Evolutionary conservation across 2,329 filamentous ascomycete genomes (phyloP), one percentile per base, ranked within the genome.

Genomic region (Coleophoma cylindrospora): DNA sequence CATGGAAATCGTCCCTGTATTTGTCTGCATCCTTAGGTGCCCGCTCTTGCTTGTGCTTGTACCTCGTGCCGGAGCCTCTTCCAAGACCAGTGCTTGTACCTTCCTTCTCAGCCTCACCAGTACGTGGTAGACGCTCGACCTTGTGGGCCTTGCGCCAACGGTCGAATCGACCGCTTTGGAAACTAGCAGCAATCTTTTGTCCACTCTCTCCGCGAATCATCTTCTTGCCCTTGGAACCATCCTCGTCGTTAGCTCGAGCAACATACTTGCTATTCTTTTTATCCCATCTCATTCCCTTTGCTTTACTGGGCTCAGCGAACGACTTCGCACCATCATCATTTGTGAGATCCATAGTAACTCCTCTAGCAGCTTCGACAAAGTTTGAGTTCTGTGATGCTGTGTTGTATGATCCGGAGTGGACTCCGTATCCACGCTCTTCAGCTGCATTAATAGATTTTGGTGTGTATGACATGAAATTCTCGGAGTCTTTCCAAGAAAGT

Each of bases 251-350:
- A 60, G 84, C 84, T 34, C 89, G 83, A 12, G 89, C 77, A 34
- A 99, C 92, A 72, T 97, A 99, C 71, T 96, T 97, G 72, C 89
- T 95, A 63, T 84, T 82, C 70, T 96, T 95, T 74, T 95, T 92
- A 74, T 99, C 94, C 94, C 94, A 99, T 58, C 94, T 86, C 84
- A 96, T 86, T 43, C 81, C 76, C 58, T 84, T 81, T 45, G 84
- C 71, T 60, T 84, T 86, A 43, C 84, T 80, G 3, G 90, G 83
- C 61, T 89, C 83, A 54, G 83, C 91, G 66, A 96, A 95, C 1
- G 81, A 79, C 64, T 89, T 88, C 60, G 82, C 81, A 11, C 80
- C 81, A 59, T 97, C 94, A 69, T 99, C 94, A 64, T 91, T 91
- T 53, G 81, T 86, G 12, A 99, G 83, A 68, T 97, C 94, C 89